Conservation (phyloP, 78 protist species). For the Blattamonas nauphoetae region DNA sequence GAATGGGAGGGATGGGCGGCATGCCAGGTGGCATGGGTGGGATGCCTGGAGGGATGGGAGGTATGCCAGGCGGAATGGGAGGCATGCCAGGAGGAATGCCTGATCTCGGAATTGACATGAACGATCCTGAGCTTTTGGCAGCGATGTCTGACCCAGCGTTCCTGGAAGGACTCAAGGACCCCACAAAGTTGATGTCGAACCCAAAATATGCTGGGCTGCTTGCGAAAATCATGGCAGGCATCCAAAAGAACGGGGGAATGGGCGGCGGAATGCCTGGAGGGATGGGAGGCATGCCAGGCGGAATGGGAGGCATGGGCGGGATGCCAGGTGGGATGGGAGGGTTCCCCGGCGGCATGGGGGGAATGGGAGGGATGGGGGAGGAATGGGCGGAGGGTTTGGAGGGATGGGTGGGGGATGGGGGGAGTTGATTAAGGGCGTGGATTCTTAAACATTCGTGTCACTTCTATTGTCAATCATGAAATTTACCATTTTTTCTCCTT, state of each 20-base stretch:
- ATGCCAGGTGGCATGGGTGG: conserved; percentile 3
- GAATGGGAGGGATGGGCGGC: conserved; percentile 8
- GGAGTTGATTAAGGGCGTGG: too few relatives aligned
- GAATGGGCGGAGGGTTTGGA: too few relatives aligned
- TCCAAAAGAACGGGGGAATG: background rate
- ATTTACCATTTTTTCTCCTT: too few relatives aligned
- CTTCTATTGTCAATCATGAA: too few relatives aligned
- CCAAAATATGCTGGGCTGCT: background rate
- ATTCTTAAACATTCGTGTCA: too few relatives aligned
- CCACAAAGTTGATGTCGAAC: background rate
- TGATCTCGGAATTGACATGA: background rate
- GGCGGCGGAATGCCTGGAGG: background rate
- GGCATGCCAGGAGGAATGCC: background rate
- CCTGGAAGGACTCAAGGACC: background rate
- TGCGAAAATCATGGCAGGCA: background rate
- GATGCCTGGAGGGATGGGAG: background rate
- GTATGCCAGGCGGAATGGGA: background rate
- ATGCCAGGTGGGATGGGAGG: background rate
- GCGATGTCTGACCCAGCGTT: background rate
- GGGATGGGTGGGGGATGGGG: too few relatives aligned
- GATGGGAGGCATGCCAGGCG: background rate
- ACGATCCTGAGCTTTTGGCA: background rate
- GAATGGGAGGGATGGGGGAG: too few relatives aligned
- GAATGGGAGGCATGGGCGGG: conserved; percentile 1
- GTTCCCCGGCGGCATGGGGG: too few relatives aligned